A percentile compares a stretch with the other conserved stretches of the same genome.
phyloP scores from a whole-genome alignment of 768 basidiomycete species.

The Cystobasidium onofrii region DNA sequence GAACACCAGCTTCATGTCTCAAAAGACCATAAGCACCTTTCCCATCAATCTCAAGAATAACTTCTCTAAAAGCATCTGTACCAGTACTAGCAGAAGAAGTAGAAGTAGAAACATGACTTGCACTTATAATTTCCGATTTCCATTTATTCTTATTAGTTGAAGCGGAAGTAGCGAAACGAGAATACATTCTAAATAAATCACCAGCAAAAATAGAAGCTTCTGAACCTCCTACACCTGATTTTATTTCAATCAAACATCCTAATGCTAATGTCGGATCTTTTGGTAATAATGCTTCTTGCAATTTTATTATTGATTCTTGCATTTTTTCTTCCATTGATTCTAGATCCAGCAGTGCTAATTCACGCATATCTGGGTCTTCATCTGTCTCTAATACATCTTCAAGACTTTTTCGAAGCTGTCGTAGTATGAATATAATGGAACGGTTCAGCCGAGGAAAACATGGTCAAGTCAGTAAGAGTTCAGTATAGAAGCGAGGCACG shows the following conservation, averaged over 20 bases:
- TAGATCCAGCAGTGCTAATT: slow-evolving; percentile 52
- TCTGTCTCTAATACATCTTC: slow-evolving; percentile 49
- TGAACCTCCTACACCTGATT: slow-evolving; percentile 83
- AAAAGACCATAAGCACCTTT: slow-evolving; percentile 68
- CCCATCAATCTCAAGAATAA: slow-evolving; percentile 69
- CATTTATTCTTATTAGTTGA: slow-evolving; percentile 48
- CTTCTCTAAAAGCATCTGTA: slow-evolving; percentile 56
- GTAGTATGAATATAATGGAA: not conserved
- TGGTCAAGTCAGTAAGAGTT: too few relatives aligned
- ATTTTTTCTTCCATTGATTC: slow-evolving; percentile 3
- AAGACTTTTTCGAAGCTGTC: slow-evolving; percentile 28
- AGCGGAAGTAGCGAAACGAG: slow-evolving; percentile 53
- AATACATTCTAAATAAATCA: slow-evolving; percentile 75
- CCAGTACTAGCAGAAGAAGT: slow-evolving; percentile 24
- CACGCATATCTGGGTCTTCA: slow-evolving; percentile 64
- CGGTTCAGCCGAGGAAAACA: not conserved
- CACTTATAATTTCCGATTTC: slow-evolving; percentile 8
- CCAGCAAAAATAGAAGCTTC: slow-evolving; percentile 75
- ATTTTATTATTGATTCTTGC: slow-evolving; percentile 2
- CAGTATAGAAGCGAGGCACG: not conserved
- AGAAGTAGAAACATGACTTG: slow-evolving; percentile 8
- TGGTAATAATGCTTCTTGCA: slow-evolving; percentile 33
- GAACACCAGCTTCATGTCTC: slow-evolving; percentile 88
- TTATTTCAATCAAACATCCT: slow-evolving; percentile 78
- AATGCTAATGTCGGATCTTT: slow-evolving; percentile 22